Conservation (phyloP, 2,329 filamentous ascomycete genomes). For the Colletotrichum tofieldiae region DNA sequence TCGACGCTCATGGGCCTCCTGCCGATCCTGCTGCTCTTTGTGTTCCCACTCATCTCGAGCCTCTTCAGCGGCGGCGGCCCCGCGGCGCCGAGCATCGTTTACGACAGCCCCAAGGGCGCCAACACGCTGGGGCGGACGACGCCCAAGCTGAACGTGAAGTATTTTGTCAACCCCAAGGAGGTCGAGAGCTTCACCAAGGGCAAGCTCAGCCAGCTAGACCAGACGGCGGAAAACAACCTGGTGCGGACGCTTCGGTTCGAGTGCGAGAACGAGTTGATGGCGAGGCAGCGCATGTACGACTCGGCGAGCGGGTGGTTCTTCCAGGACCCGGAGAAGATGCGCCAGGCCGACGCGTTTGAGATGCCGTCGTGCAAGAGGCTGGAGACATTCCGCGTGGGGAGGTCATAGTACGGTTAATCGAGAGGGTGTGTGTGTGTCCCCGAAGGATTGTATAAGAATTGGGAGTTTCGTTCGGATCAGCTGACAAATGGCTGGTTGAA, state of each 20-base stretch:
- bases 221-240: conserved; percentile 81
- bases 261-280: conserved; percentile 82
- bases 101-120: conserved; percentile 79
- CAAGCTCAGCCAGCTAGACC: conserved; percentile 83
- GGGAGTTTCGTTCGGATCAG: not conserved
- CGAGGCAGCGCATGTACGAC: conserved; percentile 78
- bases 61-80: conserved; percentile 76
- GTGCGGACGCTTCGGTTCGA: conserved; percentile 76
- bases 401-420: conserved; percentile 20
- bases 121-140: conserved; percentile 83
- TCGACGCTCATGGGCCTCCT: conserved; percentile 82
- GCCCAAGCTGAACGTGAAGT: conserved; percentile 80
- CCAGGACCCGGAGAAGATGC: conserved; percentile 84
- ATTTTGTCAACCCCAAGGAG: conserved; percentile 87
- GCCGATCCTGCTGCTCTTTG: conserved; percentile 90
- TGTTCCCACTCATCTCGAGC: conserved; percentile 87
- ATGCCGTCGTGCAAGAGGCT: conserved; percentile 70
- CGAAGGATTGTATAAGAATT: conserved; percentile 6
- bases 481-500: not conserved
- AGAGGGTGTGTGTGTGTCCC: not conserved
- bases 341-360: conserved; percentile 71
- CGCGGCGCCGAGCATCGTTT: conserved; percentile 79
- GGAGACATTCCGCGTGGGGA: conserved; percentile 56
- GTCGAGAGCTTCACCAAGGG: conserved; percentile 78
- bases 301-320: conserved; percentile 92